Base-by-base conservation (phyloP, 345 rosid species). In the Eucalyptus curtisii region DNA sequence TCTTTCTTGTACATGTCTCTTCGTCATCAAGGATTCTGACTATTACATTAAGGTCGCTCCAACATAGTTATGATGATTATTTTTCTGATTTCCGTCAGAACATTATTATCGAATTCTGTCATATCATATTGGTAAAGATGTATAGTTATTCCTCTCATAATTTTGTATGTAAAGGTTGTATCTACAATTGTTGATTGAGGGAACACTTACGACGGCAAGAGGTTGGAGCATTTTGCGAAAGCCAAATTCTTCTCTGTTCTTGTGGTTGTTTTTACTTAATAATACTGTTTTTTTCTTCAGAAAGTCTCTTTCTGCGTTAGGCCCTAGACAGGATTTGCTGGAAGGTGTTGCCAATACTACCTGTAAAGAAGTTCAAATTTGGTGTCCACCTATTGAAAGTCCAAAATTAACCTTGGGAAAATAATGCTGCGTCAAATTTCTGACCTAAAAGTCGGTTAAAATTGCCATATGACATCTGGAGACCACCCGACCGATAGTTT, bases 81-180 rank as follows among this genome's bases (percentile, higher is more conserved):
- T 89, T 90, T 82, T 49, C 45, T 53, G 81, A 71, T 71, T 71
- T 45, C 47, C 27, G 8, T 37, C 45, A 20, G 45, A 71, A 37
- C 22, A 20, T 71, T 71, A 71, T 37, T 37, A 24, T 37, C 45
- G 45, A 24, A 71, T 71, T 71, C 88, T 85, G 20, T 57, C 59
- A 6, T 61, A 52, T 79, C 44, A 86, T 86, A 86, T 40, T 76
- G 86, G 89, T 76, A 88, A 91, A 91, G 86, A 88, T 92, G 93
- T 93, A 89, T 86, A 90, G 91, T 90, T 88, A 84, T 68, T 82
- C 76, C 87, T 81, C 89, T 49, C 91, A 49, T 88, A 89, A 90
- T 93, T 93, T 94, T 94, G 93, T 90, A 93, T 87, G 93, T 91
- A 92, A 92, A 92, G 87, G 85, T 89, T 92, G 88, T 89, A 91